phyloP scores from a whole-genome alignment of 768 basidiomycete genomes.

The Trametes gibbosa region DNA sequence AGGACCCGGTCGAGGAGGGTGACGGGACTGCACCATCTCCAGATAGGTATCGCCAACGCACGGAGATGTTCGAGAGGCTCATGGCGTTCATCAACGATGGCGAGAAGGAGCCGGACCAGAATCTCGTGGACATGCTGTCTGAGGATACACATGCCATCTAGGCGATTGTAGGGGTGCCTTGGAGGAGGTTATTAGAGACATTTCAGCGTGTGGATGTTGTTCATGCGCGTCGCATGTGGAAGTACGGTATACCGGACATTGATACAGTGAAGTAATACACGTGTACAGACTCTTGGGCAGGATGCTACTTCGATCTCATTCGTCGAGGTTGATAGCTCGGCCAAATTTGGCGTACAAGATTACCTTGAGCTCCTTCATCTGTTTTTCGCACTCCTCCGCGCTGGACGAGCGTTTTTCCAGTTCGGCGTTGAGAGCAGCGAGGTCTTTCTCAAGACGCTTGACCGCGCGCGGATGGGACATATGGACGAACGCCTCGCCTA shows the following conservation, averaged over 20 bases:
- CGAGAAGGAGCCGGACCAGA: slow-evolving; percentile 65
- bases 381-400: slow-evolving; percentile 63
- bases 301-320: slow-evolving; percentile 34
- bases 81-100: slow-evolving; percentile 60
- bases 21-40: slow-evolving; percentile 35
- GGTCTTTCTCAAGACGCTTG: slow-evolving; percentile 69
- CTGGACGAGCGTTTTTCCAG: slow-evolving; percentile 48
- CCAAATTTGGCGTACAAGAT: slow-evolving; percentile 89
- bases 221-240: too few relatives aligned
- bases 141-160: slow-evolving; percentile 15
- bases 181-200: not conserved
- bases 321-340: slow-evolving; percentile 88
- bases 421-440: slow-evolving; percentile 53
- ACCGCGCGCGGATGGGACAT: slow-evolving; percentile 67
- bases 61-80: slow-evolving; percentile 65
- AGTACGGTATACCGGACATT: slow-evolving; percentile 3
- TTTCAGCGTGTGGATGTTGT: too few relatives aligned
- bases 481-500: slow-evolving; percentile 88
- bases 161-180: not conserved
- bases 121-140: slow-evolving; percentile 63
- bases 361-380: slow-evolving; percentile 82
- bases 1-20: slow-evolving; percentile 26
- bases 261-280: slow-evolving; percentile 2
- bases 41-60: slow-evolving; percentile 59
- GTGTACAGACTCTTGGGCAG: not conserved